Percentiles rank a stretch among this genome's conserved stretches.
Evolutionary conservation across 768 basidiomycete species (phyloP).

Genomic region (Hemileccinum rubropunctum): DNA sequence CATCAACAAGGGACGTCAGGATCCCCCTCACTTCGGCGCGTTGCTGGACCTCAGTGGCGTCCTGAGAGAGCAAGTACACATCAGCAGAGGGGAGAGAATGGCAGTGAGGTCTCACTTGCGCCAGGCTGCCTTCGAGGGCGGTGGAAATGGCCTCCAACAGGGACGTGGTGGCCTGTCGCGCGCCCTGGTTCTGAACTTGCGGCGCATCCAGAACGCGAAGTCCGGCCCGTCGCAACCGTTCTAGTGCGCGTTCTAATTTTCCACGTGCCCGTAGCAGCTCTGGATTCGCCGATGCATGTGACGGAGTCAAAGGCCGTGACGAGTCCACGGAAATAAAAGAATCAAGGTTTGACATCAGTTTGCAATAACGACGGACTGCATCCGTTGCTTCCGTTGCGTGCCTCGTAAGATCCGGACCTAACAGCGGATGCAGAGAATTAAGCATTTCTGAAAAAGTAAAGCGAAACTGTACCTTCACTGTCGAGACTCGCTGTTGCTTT

Average conservation of each 20-base stretch:
- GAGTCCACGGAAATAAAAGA: slow-evolving; percentile 1
- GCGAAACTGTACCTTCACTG: slow-evolving; percentile 7
- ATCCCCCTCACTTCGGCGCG: slow-evolving; percentile 30
- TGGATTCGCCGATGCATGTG: slow-evolving; percentile 4
- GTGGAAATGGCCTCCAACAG: slow-evolving; percentile 39
- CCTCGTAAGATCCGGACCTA: slow-evolving; percentile 16
- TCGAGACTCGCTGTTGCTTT: slow-evolving; percentile 41
- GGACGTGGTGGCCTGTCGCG: slow-evolving; percentile 12
- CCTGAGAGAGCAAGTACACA: slow-evolving; percentile 1
- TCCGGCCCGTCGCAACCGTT: slow-evolving; percentile 52
- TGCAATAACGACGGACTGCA: slow-evolving; percentile 20
- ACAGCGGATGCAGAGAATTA: neutral
- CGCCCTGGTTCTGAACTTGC: slow-evolving; percentile 7
- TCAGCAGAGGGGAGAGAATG: neutral
- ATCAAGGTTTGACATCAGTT: slow-evolving; percentile 11
- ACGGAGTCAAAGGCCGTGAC: neutral
- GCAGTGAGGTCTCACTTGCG: slow-evolving; percentile 25
- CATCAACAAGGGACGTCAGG: slow-evolving; percentile 49
- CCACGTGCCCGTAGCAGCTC: slow-evolving; percentile 35
- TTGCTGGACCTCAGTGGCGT: neutral
- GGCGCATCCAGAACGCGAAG: slow-evolving; percentile 45
- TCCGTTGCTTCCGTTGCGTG: slow-evolving; percentile 19
- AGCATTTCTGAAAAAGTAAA: neutral
- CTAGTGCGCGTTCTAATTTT: slow-evolving; percentile 61
- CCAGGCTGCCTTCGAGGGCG: slow-evolving; percentile 30